Percentiles rank a stretch among this genome's conserved stretches.
Evolutionary conservation across 2,329 filamentous ascomycete species (phyloP).

Genomic region (Cadophora sp.): DNA sequence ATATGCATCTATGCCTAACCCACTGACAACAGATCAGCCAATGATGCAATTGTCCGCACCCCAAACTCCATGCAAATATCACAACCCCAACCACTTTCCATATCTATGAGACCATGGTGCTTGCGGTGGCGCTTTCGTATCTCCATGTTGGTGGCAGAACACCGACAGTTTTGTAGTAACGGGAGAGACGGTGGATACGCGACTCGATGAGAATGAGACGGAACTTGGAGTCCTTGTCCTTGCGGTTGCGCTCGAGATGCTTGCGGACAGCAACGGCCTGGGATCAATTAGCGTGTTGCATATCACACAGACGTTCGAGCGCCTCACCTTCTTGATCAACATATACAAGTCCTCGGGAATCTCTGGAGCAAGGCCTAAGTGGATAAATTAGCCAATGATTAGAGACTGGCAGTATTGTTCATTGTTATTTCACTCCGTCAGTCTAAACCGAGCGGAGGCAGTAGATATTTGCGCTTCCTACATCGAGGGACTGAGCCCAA

Average conservation of each 20-base stretch:
- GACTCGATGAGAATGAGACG: conserved; percentile 99
- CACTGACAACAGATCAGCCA: conserved; percentile 35
- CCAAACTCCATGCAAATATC: conserved; percentile 29
- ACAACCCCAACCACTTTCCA: conserved; percentile 17
- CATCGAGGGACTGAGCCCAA: conserved; percentile 45
- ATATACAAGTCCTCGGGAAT: conserved; percentile 99
- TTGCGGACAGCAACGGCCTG: conserved; percentile 96
- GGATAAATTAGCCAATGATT: conserved; percentile 91
- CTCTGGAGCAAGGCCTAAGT: conserved; percentile 91
- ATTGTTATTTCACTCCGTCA: conserved; percentile 75
- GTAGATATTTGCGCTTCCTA: conserved; percentile 42
- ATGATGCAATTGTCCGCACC: conserved; percentile 39
- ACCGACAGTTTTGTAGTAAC: conserved; percentile 98
- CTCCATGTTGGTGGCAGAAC: conserved; percentile 92
- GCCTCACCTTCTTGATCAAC: conserved; percentile 97
- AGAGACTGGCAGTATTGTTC: conserved; percentile 75
- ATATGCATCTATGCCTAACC: conserved; percentile 39
- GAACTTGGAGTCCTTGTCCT: conserved; percentile 99
- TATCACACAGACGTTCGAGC: not conserved
- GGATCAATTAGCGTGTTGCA: conserved; percentile 30
- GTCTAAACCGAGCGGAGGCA: conserved; percentile 91
- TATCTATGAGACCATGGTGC: conserved; percentile 88
- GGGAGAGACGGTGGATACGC: conserved; percentile 98
- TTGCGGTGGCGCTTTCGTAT: conserved; percentile 97
- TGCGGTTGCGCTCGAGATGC: conserved; percentile 99